Evolutionary conservation across 2,329 filamentous ascomycete genomes (phyloP), one percentile per base, ranked within the genome.

Genomic region (Zasmidium cellare): DNA sequence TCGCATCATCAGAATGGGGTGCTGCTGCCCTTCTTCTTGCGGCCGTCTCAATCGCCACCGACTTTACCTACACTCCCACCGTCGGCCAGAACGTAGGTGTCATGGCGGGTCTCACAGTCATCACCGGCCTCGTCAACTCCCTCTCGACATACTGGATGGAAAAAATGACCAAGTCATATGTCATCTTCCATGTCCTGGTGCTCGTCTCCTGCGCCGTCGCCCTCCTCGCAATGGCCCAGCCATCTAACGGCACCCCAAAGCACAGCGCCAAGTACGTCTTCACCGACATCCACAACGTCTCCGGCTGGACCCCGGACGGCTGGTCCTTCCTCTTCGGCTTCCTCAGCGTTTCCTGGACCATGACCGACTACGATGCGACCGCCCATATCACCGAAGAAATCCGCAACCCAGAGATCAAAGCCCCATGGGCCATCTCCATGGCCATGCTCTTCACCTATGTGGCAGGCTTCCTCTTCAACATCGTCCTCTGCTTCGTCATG

Each of bases 241-340:
- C 66, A 3, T 55, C 58, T 23, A 57, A 60, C 20, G 67, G 66
- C 16, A 71, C 79, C 53, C 72, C 82, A 58, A 83, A 82, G 67
- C 80, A 85, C 65, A 67, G 73, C 53, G 77, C 82, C 14, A 69
- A 69, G 19, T 85, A 83, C 62, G 82, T 82, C 38, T 85, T 84
- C 66, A 84, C 82, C 7, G 65, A 84, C 52, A 76, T 84, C 51
- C 75, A 80, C 46, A 75, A 80, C 1, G 71, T 70, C 22, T 82
- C 79, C 0, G 83, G 83, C 35, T 86, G 83, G 83, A 74, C 65
- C 0, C 82, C 82, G 0, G 71, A 76, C 2, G 82, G 82, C 20
- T 84, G 81, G 69, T 81, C 80, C 2, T 85, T 83, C 67, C 67
- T 84, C n/a, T 84, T 85, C 58, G 83, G 83, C n/a, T 84, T 84